Base-by-base conservation (phyloP, 1,139 yeast genomes). In the Yamadazyma diddensiae region DNA sequence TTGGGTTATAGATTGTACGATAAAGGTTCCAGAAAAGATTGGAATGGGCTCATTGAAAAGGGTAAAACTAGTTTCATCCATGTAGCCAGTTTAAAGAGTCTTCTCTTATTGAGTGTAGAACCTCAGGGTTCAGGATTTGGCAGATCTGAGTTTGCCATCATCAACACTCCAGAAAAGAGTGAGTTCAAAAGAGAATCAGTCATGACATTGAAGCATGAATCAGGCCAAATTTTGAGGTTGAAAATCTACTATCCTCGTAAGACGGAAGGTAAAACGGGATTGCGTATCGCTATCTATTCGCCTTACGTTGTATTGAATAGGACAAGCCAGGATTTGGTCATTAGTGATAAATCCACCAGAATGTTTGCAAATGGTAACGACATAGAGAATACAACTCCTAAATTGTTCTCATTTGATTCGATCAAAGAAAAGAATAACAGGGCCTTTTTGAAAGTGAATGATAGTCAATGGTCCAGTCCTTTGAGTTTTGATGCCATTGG, bases 401-500 rank as follows among this genome's bases (percentile, higher is more conserved):
- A 73, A 34, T 78, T 92, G 86, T 90, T 92, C 63, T 90, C 98
- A 0, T 90, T 86, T 52, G 82, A 78, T 15, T 65, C 63, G 20
- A 74, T 68, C 28, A 64, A 61, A 8, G 82, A 77, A 34, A 70
- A 79, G 28, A 73, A 70, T 28, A 82, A 82, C 46, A 68, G 95
- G 38, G 95, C 94, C 0, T 55, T 72, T n/a, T 49, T 90, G 9
- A 72, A 73, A 39, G 66, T 86, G 20, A 85, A 75, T 3, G 86
- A 84, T 35, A 82, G 95, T 0, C 65, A 67, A n/a, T 76, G 86
- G 79, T 84, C 96, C 38, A 57, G 65, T 0, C 86, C 88, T 1
- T 65, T 87, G 28, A 82, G 95, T 55, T 79, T 92, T 49, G 97
- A 90, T 53, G 94, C 95, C 2, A 73, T 92, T 38, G 98, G 98